phyloP scores from a whole-genome alignment of 129 eudicot species.

The Saussurea involucrata region DNA sequence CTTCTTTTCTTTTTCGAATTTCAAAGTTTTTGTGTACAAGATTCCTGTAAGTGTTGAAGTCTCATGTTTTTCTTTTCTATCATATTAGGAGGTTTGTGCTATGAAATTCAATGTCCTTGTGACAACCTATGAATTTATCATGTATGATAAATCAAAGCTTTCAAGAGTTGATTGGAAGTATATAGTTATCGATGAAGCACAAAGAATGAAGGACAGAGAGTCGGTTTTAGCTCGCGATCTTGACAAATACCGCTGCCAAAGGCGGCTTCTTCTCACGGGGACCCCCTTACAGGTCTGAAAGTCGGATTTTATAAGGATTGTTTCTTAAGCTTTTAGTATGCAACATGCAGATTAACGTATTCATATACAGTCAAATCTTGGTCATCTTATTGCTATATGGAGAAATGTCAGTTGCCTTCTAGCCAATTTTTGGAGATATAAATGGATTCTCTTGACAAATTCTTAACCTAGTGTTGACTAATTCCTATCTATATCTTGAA shows the following conservation, averaged over 20 bases:
- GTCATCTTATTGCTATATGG: not conserved
- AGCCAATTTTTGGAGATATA: not conserved
- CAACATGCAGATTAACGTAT: not conserved
- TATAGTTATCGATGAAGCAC: conserved; percentile 95
- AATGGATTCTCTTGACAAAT: not conserved
- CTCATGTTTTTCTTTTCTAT: not conserved
- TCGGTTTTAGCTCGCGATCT: conserved; percentile 98
- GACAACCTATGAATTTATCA: conserved; percentile 94
- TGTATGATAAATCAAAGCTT: conserved; percentile 88
- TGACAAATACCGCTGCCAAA: conserved; percentile 95
- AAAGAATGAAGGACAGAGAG: conserved; percentile 97
- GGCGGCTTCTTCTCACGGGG: conserved; percentile 95
- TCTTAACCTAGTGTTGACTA: not conserved
- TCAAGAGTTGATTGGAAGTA: conserved; percentile 97
- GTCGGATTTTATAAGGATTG: not conserved
- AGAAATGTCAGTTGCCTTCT: not conserved
- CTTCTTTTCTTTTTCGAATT: not conserved
- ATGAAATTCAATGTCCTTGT: conserved; percentile 97
- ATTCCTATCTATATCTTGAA: not conserved
- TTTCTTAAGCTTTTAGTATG: not conserved
- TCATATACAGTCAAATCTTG: not conserved
- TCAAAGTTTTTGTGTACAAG: not conserved
- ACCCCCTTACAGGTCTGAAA: conserved; percentile 87
- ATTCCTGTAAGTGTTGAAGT: not conserved
- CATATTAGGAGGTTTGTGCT: conserved; percentile 70